Conservation (phyloP, 768 basidiomycete species). For the Boletus subparvulus region DNA sequence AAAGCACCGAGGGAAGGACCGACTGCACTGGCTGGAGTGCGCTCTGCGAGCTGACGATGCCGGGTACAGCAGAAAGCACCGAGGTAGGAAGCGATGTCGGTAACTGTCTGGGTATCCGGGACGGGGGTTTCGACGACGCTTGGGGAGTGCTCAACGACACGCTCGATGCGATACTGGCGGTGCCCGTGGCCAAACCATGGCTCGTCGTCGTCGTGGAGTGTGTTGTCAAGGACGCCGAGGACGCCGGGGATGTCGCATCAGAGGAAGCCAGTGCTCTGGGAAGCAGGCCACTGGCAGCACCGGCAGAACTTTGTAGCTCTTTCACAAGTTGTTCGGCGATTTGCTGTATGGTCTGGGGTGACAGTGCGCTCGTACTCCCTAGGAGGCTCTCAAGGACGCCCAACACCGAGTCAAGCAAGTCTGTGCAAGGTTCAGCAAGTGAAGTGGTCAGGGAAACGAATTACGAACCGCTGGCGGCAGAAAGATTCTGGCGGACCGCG, state of each 20-base stretch:
- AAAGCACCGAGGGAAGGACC: not conserved
- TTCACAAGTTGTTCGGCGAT: not conserved
- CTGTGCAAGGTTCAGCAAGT: conserved; percentile 6
- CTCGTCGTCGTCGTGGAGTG: conserved; percentile 1
- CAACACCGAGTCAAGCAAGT: not conserved
- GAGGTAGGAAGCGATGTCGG: not conserved
- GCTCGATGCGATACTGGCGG: not conserved
- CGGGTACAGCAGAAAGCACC: not conserved
- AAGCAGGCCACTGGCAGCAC: not conserved
- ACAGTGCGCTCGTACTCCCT: not conserved
- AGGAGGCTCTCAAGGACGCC: not conserved
- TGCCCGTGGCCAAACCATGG: not conserved
- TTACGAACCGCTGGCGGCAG: not conserved
- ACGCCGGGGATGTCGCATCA: not conserved
- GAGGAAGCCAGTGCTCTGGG: conserved; percentile 7
- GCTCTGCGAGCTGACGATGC: not conserved
- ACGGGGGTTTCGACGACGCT: not conserved
- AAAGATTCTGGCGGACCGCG: not conserved
- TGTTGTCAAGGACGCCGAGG: not conserved
- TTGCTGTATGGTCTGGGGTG: not conserved
- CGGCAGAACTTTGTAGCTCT: not conserved
- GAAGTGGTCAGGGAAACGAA: not conserved
- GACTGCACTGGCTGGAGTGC: not conserved
- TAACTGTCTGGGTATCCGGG: conserved; percentile 17
- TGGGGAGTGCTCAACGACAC: not conserved